Percentiles rank a stretch among this genome's conserved stretches.
These are phyloP conservation scores for Entophlyctis helioformis DNA, from an alignment of 192 early-diverging fungal genomes.

Conservation along the genomic window DNA sequence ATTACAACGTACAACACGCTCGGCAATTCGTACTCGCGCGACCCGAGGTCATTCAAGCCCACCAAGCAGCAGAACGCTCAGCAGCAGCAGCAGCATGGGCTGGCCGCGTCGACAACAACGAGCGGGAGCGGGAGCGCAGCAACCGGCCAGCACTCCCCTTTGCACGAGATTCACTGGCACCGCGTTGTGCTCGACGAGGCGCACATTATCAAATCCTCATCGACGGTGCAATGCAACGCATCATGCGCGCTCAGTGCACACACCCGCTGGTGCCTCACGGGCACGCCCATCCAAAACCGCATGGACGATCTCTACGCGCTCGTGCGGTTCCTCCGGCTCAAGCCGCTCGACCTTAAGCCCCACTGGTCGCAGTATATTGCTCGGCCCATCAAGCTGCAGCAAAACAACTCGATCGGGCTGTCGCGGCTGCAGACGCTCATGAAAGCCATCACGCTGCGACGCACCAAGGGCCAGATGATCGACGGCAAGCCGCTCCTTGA, in stretches of 20 bases:
- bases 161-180: constrained; percentile 66
- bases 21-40: constrained; percentile 37
- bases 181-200: constrained; percentile 91
- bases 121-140: no score
- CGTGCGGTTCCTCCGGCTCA: constrained; percentile 65
- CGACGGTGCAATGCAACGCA: constrained; percentile 62
- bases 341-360: constrained; percentile 39
- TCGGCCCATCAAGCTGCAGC: constrained; percentile 23
- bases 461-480: constrained; percentile 72
- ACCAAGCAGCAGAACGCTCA: constrained; percentile 3
- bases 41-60: constrained; percentile 10
- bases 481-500: constrained; percentile 69
- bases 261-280: constrained; percentile 82
- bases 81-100: background rate
- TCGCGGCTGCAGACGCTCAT: constrained; percentile 46
- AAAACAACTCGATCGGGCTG: constrained; percentile 14
- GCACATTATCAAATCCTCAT: constrained; percentile 77
- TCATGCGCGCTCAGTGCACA: constrained; percentile 52
- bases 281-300: constrained; percentile 77
- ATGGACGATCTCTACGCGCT: constrained; percentile 80
- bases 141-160: no score
- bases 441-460: constrained; percentile 64
- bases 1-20: constrained; percentile 63
- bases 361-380: constrained; percentile 23
- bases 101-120: no score